Base-by-base conservation (phyloP, 1,284 basidiomycete species). In the Irpex sp. region DNA sequence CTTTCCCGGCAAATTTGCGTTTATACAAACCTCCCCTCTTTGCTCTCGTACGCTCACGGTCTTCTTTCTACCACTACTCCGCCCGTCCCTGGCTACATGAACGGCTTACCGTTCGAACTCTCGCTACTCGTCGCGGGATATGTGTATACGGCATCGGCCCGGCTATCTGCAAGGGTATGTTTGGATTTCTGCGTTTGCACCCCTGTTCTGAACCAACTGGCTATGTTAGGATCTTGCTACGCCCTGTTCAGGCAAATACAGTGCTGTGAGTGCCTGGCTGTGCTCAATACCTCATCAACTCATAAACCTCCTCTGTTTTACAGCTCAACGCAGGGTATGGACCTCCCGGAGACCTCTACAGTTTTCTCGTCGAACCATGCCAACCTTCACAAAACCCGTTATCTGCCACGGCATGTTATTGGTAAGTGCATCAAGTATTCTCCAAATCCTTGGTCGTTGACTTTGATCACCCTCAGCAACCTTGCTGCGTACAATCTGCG, bases 401-500 rank as follows among this genome's bases (percentile, higher is more conserved):
- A 16, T 18, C 19, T 28, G 10, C 12, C 4, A 33, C 23, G 2
- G 52, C 52, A 33, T 54, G 52, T 16, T 23, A 12, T 3, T 54
- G 52, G 52, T 54, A 21, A 36, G 52, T 28, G n/a, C 12, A 14
- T 23, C 52, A 36, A n/a, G 8, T 12, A 54, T 3, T 9, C 2
- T 9, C 19, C 48, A 19, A n/a, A n/a, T 9, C 19, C 48, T 28
- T 36, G 52, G 2, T 28, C 28, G 2, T 54, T 18, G 23, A 9
- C 36, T 18, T 8, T 10, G 8, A 10, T 35, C 16, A 2, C 12
- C 42, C 18, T 2, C 19, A 61, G 60, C 53, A 61, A 39, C 18
- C 56, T 61, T 3, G 45, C 49, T 8, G 49, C 36, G 10, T 61
- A 61, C 56, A 61, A 61, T 36, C 28, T 61, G 19, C 52, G 52